Evolutionary conservation across 768 basidiomycete species (phyloP).

Genomic region (Termitomyces eurrhizus): DNA sequence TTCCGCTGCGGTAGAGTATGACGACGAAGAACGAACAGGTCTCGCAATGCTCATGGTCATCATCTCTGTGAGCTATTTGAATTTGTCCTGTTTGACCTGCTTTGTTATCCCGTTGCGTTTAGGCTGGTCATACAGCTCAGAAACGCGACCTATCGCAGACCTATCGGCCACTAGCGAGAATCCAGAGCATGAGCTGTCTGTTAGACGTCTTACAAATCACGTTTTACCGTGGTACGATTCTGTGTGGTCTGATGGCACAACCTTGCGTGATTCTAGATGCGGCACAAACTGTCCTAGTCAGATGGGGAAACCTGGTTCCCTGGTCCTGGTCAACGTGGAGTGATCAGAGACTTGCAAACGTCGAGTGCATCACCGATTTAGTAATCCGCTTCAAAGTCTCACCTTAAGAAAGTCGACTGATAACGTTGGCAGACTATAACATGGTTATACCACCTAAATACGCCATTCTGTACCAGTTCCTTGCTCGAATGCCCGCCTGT

Average conservation of each 20-base stretch:
- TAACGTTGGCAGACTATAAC: conserved; percentile 37
- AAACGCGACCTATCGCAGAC: not conserved
- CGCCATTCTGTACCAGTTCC: conserved; percentile 10
- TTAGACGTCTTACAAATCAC: conserved; percentile 37
- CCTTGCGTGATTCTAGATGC: conserved; percentile 30
- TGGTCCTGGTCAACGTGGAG: conserved; percentile 69
- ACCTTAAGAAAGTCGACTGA: not conserved
- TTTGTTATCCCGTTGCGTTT: conserved; percentile 1
- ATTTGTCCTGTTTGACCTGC: not conserved
- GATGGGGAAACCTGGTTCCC: conserved; percentile 51
- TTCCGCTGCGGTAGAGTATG: conserved; percentile 8
- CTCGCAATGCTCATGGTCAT: conserved; percentile 39
- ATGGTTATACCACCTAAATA: conserved; percentile 47
- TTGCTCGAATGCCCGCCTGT: conserved; percentile 3
- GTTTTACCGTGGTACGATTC: conserved; percentile 3
- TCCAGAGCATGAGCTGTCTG: conserved; percentile 40
- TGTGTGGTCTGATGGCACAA: not conserved
- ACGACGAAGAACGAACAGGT: conserved; percentile 26
- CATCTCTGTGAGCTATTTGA: conserved; percentile 29
- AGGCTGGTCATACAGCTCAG: conserved; percentile 22
- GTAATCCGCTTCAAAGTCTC: conserved; percentile 30
- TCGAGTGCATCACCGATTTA: conserved; percentile 44
- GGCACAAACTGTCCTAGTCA: conserved; percentile 49
- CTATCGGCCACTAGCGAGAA: conserved; percentile 31
- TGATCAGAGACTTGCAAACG: conserved; percentile 45